Evolutionary conservation across 2,329 filamentous ascomycete species (phyloP).

Genomic region (Epichloe sibirici): DNA sequence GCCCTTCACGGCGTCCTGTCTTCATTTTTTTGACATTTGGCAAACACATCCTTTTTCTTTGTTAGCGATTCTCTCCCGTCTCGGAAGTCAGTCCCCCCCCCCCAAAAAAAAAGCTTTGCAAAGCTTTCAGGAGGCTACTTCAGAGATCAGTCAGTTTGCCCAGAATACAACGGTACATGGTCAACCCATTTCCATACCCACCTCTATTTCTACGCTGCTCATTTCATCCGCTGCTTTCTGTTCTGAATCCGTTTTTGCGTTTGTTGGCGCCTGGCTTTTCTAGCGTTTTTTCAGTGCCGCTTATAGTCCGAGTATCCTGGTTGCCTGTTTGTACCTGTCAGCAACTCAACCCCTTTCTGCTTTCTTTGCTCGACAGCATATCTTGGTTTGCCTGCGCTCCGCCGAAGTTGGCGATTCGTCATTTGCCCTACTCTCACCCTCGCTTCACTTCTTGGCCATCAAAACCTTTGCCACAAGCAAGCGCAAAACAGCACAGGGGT

Average conservation of each 20-base stretch:
- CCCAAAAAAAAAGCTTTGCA: not conserved
- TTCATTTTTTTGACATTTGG: not conserved
- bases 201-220: constrained; percentile 16
- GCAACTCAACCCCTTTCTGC: too few relatives aligned
- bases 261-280: constrained; percentile 9
- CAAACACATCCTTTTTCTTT: not conserved
- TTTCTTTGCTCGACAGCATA: too few relatives aligned
- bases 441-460: not conserved
- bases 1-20: not conserved
- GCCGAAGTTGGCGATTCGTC: not conserved
- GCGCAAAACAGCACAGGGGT: constrained; percentile 17
- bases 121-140: not conserved
- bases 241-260: constrained; percentile 18
- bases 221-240: constrained; percentile 19
- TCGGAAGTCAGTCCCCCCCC: not conserved
- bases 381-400: too few relatives aligned
- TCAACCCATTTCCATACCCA: constrained; percentile 23
- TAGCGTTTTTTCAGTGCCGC: constrained; percentile 13
- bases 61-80: not conserved
- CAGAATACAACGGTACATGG: constrained; percentile 11
- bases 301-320: not conserved
- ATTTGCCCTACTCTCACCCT: not conserved
- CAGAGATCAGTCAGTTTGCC: not conserved
- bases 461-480: constrained; percentile 14
- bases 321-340: not conserved